A percentile compares a stretch with the other conserved stretches of the same genome.
Evolutionary conservation across 768 basidiomycete genomes (phyloP).

Genomic region (Ephemerocybe angulata): DNA sequence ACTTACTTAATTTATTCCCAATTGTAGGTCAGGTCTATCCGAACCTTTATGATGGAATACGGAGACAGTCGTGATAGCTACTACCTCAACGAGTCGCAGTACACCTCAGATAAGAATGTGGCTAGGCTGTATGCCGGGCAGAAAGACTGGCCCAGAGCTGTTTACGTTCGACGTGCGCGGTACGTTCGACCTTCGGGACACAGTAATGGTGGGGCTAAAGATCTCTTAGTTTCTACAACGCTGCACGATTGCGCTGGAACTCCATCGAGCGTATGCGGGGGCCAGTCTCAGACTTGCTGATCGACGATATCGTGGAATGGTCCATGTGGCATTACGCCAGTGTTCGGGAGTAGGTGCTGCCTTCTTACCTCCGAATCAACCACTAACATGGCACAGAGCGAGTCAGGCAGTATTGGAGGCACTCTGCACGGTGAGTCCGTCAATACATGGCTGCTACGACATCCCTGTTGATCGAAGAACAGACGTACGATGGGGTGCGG

Average conservation of each 20-base stretch:
- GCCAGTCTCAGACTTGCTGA: conserved; percentile 54
- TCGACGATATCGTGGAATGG: conserved; percentile 74
- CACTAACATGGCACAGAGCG: conserved; percentile 27
- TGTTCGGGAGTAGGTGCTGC: conserved; percentile 40
- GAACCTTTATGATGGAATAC: conserved; percentile 71
- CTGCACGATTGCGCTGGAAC: conserved; percentile 68
- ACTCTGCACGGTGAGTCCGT: conserved; percentile 45
- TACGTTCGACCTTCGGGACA: conserved; percentile 23
- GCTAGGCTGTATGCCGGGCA: conserved; percentile 67
- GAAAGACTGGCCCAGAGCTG: conserved; percentile 72
- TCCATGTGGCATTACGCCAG: conserved; percentile 72
- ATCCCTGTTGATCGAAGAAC: too few species aligned
- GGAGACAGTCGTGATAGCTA: conserved; percentile 69
- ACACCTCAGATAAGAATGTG: conserved; percentile 58
- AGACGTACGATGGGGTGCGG: conserved; percentile 70
- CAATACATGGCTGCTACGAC: too few species aligned
- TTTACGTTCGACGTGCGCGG: conserved; percentile 66
- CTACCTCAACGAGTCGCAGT: conserved; percentile 53
- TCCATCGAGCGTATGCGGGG: conserved; percentile 65
- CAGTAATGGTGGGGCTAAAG: neutral
- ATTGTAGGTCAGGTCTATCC: conserved; percentile 62
- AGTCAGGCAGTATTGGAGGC: conserved; percentile 49
- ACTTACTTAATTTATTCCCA: too few species aligned
- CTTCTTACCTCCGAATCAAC: conserved; percentile 24
- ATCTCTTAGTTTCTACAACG: conserved; percentile 54